These are phyloP conservation scores for Oryza punctata DNA, from an alignment of 176 grass and related monocot species.

Conservation along the genomic window DNA sequence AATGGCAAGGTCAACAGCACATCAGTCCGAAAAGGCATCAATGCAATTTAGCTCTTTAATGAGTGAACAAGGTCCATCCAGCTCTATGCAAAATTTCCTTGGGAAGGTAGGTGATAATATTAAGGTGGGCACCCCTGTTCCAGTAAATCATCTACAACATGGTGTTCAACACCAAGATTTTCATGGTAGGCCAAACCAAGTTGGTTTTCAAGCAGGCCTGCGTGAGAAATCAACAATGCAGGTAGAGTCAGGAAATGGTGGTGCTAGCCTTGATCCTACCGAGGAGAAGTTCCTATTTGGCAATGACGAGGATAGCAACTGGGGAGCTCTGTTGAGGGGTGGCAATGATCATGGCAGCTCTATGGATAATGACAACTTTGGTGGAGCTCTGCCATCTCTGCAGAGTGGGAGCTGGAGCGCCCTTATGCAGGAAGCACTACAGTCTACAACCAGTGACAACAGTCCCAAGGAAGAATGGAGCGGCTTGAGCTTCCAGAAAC, in stretches of 20 bases:
- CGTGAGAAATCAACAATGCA: constrained; percentile 61
- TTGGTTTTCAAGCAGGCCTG: constrained; percentile 43
- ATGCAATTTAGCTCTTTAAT: constrained; percentile 58
- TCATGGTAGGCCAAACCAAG: constrained; percentile 53
- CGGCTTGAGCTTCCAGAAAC: constrained; percentile 73
- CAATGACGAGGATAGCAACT: constrained; percentile 70
- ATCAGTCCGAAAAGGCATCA: constrained; percentile 65
- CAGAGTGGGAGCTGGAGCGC: constrained; percentile 97
- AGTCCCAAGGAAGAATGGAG: constrained; percentile 82
- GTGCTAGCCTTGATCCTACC: constrained; percentile 79
- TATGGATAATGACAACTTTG: constrained; percentile 60
- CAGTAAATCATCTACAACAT: constrained; percentile 58
- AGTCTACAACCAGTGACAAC: constrained; percentile 78
- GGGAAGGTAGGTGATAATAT: constrained; percentile 58
- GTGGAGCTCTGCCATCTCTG: constrained; percentile 63
- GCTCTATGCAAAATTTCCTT: constrained; percentile 71
- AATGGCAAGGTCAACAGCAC: constrained; percentile 47
- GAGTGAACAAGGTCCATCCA: constrained; percentile 50
- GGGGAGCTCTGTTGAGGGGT: constrained; percentile 75
- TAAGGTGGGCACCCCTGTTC: constrained; percentile 53
- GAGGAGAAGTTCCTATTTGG: constrained; percentile 95
- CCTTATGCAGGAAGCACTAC: constrained; percentile 93
- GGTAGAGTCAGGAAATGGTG: constrained; percentile 53
- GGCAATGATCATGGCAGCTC: constrained; percentile 50
- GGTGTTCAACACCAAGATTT: constrained; percentile 63